Conservation (phyloP, 495 filamentous ascomycete genomes). For the Poronia punctata region DNA sequence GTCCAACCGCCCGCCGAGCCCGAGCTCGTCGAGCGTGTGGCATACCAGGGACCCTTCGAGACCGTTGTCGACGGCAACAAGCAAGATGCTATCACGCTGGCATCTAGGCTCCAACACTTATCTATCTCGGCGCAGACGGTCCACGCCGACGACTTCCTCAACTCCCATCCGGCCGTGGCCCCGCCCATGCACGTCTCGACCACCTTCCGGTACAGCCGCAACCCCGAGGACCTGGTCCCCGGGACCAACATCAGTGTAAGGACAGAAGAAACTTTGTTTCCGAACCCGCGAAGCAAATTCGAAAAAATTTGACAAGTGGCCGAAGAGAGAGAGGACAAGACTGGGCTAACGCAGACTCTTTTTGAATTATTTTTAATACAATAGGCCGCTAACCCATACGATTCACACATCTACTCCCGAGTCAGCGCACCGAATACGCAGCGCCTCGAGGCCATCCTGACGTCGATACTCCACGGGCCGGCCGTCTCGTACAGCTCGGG, state of each 20-base stretch:
- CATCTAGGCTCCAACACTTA: constrained; percentile 26
- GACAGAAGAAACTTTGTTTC: too few species aligned
- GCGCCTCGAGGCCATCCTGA: constrained; percentile 77
- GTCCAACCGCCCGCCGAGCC: constrained; percentile 13
- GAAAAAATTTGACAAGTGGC: too few species aligned
- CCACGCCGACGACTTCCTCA: constrained; percentile 78
- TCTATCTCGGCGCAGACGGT: constrained; percentile 65
- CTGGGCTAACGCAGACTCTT: background rate
- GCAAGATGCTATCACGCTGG: constrained; percentile 9
- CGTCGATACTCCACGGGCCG: constrained; percentile 60
- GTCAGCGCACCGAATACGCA: constrained; percentile 64
- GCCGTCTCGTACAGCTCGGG: constrained; percentile 75
- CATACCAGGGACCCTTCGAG: constrained; percentile 16
- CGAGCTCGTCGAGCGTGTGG: constrained; percentile 14
- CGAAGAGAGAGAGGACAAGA: background rate
- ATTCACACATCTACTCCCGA: constrained; percentile 73
- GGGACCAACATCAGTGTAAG: constrained; percentile 39
- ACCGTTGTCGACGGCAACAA: constrained; percentile 1
- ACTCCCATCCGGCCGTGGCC: constrained; percentile 66
- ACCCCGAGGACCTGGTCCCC: constrained; percentile 56
- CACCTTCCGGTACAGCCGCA: constrained; percentile 70
- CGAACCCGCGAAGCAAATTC: too few species aligned
- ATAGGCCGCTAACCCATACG: constrained; percentile 33
- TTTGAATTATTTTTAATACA: too few species aligned
- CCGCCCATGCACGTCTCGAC: constrained; percentile 83